Evolutionary conservation across 768 basidiomycete genomes (phyloP).

Genomic region (Lactarius trivialis): DNA sequence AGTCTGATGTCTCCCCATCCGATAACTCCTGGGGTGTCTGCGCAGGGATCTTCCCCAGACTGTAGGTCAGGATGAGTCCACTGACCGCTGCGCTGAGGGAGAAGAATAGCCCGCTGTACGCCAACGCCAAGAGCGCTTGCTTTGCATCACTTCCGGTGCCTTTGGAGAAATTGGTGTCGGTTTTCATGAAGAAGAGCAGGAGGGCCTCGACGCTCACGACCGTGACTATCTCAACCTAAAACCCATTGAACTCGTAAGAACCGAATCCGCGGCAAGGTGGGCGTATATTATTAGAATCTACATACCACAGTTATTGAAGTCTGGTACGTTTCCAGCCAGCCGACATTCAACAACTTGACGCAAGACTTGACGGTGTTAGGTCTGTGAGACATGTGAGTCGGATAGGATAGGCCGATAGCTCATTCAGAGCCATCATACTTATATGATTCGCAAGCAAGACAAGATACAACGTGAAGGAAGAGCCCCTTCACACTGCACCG

Average conservation of each 20-base stretch:
- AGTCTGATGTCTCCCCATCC: too few species aligned
- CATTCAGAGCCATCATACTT: too few species aligned
- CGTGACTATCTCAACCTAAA: constrained; percentile 13
- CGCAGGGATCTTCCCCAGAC: constrained; percentile 12
- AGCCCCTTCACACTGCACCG: too few species aligned
- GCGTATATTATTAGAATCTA: neutral
- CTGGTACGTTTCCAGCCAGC: constrained; percentile 19
- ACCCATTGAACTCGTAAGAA: neutral
- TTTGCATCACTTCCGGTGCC: neutral
- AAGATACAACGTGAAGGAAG: too few species aligned
- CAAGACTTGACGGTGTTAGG: too few species aligned
- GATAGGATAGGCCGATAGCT: too few species aligned
- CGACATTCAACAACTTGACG: constrained; percentile 16
- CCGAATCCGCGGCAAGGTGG: neutral
- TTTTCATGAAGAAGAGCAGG: constrained; percentile 14
- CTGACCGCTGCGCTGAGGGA: constrained; percentile 15
- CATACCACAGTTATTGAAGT: constrained; percentile 15
- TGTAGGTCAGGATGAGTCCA: constrained; percentile 18
- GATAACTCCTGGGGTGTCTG: constrained; percentile 1
- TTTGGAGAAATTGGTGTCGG: neutral
- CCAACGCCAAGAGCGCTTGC: constrained; percentile 14
- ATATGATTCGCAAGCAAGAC: too few species aligned
- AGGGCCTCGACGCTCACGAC: constrained; percentile 10
- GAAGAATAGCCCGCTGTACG: constrained; percentile 19
- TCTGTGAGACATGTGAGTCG: too few species aligned